These are phyloP conservation scores for Nepenthes alata DNA, from an alignment of 179 eudicot genomes.

Conservation along the genomic window DNA sequence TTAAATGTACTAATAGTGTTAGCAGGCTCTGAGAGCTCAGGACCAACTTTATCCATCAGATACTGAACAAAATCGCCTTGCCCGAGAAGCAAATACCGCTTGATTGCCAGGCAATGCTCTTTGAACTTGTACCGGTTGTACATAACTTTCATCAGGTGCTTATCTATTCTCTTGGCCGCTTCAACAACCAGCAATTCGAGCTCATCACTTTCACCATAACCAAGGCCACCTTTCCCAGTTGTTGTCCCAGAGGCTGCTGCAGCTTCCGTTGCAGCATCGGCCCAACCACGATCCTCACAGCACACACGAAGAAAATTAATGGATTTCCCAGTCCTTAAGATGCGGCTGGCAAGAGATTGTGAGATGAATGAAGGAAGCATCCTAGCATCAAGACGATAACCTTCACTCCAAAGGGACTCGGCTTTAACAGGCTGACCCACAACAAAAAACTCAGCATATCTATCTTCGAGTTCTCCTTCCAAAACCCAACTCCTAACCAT, in stretches of 20 bases:
- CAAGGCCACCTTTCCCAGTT: constrained; percentile 80
- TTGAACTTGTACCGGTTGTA: constrained; percentile 67
- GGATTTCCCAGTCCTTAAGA: constrained; percentile 88
- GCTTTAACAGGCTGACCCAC: constrained; percentile 81
- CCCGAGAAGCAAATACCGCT: constrained; percentile 83
- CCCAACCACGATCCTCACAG: constrained; percentile 95
- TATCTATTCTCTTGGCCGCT: constrained; percentile 93
- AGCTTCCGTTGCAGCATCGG: constrained; percentile 86
- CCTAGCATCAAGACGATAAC: constrained; percentile 63
- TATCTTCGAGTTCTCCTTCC: constrained; percentile 97
- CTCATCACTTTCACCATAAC: constrained; percentile 98
- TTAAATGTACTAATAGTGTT: constrained; percentile 85
- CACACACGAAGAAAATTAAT: constrained; percentile 92
- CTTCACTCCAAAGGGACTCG: constrained; percentile 96
- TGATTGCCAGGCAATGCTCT: constrained; percentile 91
- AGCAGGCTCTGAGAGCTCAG: constrained; percentile 91
- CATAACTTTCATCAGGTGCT: constrained; percentile 73
- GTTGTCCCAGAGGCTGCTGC: constrained; percentile 90
- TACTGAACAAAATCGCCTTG: constrained; percentile 98
- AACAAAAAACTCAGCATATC: constrained; percentile 78
- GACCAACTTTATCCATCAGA: constrained; percentile 92
- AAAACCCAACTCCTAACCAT: constrained; percentile 99
- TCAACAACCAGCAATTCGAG: constrained; percentile 80
- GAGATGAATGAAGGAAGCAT: constrained; percentile 98
- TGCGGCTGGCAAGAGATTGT: constrained; percentile 71